Percentiles rank a stretch among this genome's conserved stretches.
Evolutionary conservation across 2,329 filamentous ascomycete genomes (phyloP).

Genomic region (Botrytis pseudocinerea): DNA sequence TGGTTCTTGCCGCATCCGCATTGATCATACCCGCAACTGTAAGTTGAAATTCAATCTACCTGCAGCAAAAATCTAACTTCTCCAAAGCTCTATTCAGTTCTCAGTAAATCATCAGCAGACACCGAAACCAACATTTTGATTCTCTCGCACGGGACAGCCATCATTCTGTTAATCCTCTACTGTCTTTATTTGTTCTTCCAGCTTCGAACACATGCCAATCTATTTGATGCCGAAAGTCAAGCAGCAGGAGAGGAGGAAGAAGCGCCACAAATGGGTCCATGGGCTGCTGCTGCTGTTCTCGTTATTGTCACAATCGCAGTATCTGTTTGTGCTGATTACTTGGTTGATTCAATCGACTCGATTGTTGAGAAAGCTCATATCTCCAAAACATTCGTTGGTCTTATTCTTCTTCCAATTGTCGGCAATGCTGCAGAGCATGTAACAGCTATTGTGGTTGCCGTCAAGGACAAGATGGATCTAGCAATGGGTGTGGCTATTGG

Average conservation of each 20-base stretch:
- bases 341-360: slow-evolving; percentile 72
- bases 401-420: slow-evolving; percentile 76
- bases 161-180: slow-evolving; percentile 74
- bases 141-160: slow-evolving; percentile 72
- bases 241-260: slow-evolving; percentile 29
- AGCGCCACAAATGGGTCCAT: slow-evolving; percentile 21
- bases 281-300: slow-evolving; percentile 50
- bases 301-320: slow-evolving; percentile 68
- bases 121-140: slow-evolving; percentile 61
- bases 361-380: slow-evolving; percentile 69
- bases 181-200: slow-evolving; percentile 77
- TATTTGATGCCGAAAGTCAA: slow-evolving; percentile 61
- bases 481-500: slow-evolving; percentile 80
- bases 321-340: slow-evolving; percentile 71
- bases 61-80: slow-evolving; percentile 20
- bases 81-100: slow-evolving; percentile 62
- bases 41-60: slow-evolving; percentile 26
- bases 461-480: slow-evolving; percentile 72
- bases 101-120: slow-evolving; percentile 49
- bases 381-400: slow-evolving; percentile 76
- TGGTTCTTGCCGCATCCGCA: slow-evolving; percentile 74
- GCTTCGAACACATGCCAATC: slow-evolving; percentile 68
- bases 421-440: slow-evolving; percentile 80
- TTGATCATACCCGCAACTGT: slow-evolving; percentile 76
- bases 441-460: slow-evolving; percentile 73